Evolutionary conservation across 257 asterid species (phyloP), one percentile per base, ranked within the genome.

Genomic region (Solanum sejunctum): DNA sequence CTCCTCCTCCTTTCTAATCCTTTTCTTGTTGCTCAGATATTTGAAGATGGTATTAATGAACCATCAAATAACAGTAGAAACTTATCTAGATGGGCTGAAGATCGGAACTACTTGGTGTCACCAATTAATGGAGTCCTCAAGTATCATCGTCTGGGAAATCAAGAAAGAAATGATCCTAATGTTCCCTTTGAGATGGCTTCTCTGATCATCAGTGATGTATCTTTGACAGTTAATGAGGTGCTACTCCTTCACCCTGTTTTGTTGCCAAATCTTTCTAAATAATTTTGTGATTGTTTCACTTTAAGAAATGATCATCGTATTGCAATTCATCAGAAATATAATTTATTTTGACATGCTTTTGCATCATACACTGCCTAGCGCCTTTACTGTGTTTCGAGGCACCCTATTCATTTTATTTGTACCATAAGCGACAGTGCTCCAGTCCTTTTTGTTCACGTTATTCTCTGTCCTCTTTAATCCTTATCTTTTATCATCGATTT

Each of bases 81-180:
- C 80, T 72, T 83, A 63, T 95, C 94, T 12, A 88, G 88, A 21
- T 97, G 98, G 98, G 97, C 97, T 67, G 90, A 82, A 83, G 91
- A 90, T 80, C 93, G 95, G 79, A 93, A 84, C 88, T 97, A 94
- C 87, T 66, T 97, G 87, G 98, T 97, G 85, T 95, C 97, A 82
- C 99, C 99, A 36, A 94, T 97, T 88, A 95, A 97, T 87, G 99
- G 99, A 83, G 92, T 89, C 88, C 95, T 97, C 67, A 94, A 95
- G 90, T 97, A 97, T 85, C 98, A 95, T 84, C 99, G 99, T 85
- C 90, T 97, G 51, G 99, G 99, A 84, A 95, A 95, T 87, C 94
- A 91, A 92, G 99, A 95, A 88, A 91, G 95, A 90, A 91, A 87
- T 87, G 98, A 97, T 88, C 90, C 97, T 54, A 86, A 87, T 87